Base-by-base conservation (phyloP, 2,329 filamentous ascomycete genomes). In the Stagonosporopsis rhizophila region DNA sequence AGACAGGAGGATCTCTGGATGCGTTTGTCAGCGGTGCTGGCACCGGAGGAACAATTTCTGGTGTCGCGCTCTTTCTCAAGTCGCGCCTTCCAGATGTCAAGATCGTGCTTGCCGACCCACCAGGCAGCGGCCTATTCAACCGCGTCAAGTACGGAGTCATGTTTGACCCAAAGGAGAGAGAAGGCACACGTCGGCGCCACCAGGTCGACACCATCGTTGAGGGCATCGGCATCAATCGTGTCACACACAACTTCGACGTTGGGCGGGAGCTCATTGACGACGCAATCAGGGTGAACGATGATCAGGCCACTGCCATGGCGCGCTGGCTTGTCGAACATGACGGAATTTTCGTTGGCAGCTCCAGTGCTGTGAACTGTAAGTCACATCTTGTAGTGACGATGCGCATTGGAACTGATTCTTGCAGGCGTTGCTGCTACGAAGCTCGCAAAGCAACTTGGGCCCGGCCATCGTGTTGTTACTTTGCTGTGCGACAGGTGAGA, bases 131-230 rank as follows among this genome's bases (percentile, higher is more conserved):
- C 0, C 80, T 99, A 23, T 97, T 90, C 81, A 96, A 99, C 79
- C 90, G 91, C 71, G 84, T 99, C 63, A 89, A 89, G 66, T 91
- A 95, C 75, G 95, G 94, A 5, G 95, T 99, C 59, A 96, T 99
- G 91, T 99, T 97, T 78, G 90, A 92, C 57, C 70, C 84, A 0
- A 96, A 91, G 27, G 95, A 99, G 78, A 86, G 85, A 62, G 95
- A 99, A 81, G 95, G 95, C 4, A 98, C 94, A 12, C 83, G 95
- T 14, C 84, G 96, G 44, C 83, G 95, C 56, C 88, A 91, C 68
- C 96, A 99, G 77, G 92, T 99, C 48, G 96, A 99, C 79, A 93
- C 89, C 4, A 91, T 99, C 62, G 92, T 99, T 25, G 96, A 99
- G 78, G 95, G 95, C 1, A 91, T 99, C 62, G 95, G 95, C 1